Conservation (phyloP, 306 rosid species). For the Pachyrhizus erosus region DNA sequence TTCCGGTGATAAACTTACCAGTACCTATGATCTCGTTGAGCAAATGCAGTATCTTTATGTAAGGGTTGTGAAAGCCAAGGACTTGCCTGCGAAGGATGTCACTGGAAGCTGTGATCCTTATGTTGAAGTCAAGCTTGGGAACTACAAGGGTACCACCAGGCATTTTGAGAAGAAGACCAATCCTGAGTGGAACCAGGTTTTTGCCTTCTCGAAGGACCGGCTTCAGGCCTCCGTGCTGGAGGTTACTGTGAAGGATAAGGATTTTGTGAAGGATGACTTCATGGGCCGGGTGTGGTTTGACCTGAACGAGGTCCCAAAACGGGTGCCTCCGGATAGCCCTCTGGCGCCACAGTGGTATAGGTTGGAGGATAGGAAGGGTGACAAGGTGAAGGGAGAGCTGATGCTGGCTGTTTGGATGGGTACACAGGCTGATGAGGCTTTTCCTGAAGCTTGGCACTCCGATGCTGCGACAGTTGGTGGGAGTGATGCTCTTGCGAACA, state of each 20-base stretch:
- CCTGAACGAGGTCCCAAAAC: conserved; percentile 82
- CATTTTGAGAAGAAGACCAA: conserved; percentile 93
- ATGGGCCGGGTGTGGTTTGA: conserved; percentile 79
- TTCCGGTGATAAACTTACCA: conserved; percentile 87
- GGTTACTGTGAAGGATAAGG: conserved; percentile 92
- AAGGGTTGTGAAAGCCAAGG: conserved; percentile 90
- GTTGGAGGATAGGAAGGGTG: conserved; percentile 73
- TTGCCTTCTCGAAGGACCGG: conserved; percentile 89
- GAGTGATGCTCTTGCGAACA: conserved; percentile 79
- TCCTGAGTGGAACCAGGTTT: conserved; percentile 97
- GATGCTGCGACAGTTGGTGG: conserved; percentile 92
- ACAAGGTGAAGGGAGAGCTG: conserved; percentile 81
- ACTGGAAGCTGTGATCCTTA: conserved; percentile 97
- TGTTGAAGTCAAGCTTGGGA: conserved; percentile 86
- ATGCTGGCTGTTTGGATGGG: conserved; percentile 99
- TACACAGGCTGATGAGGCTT: conserved; percentile 97
- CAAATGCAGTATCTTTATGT: conserved; percentile 99
- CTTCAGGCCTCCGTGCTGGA: conserved; percentile 85
- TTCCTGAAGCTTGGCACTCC: conserved; percentile 98
- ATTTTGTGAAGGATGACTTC: conserved; percentile 87
- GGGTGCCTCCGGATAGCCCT: conserved; percentile 97
- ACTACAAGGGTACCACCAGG: conserved; percentile 91
- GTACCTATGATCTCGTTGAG: conserved; percentile 98
- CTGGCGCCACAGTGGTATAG: conserved; percentile 97
- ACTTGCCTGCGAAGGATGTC: conserved; percentile 80